Percentiles rank a stretch among this genome's conserved stretches.
Conservation (phyloP, 139 green algal genomes). For the Picochlorum sp. region DNA sequence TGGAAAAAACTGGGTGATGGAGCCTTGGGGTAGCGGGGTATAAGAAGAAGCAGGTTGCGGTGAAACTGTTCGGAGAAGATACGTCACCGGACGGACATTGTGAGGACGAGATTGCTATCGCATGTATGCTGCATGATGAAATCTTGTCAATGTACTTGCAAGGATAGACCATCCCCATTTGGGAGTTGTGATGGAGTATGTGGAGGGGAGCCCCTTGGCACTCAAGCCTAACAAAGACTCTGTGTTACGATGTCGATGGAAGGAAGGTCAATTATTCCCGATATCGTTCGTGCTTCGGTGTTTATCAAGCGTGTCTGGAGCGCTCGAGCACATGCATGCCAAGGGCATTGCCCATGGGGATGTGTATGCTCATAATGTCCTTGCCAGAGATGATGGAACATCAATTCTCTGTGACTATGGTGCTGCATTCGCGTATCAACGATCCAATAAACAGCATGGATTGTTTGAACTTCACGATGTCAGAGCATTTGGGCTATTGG, state of each 20-base stretch:
- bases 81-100: conserved; percentile 50
- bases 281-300: conserved; percentile 31
- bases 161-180: conserved; percentile 25
- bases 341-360: conserved; percentile 58
- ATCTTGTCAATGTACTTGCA: conserved; percentile 55
- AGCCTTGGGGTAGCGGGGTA: conserved; percentile 38
- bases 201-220: conserved; percentile 44
- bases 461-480: conserved; percentile 61
- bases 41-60: conserved; percentile 41
- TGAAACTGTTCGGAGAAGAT: conserved; percentile 67
- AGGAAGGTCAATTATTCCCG: conserved; percentile 18
- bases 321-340: conserved; percentile 31
- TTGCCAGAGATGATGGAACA: conserved; percentile 32
- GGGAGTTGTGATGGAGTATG: conserved; percentile 49
- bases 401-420: conserved; percentile 70
- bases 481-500: conserved; percentile 63
- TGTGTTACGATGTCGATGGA: conserved; percentile 55
- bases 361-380: conserved; percentile 77
- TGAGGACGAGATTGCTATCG: conserved; percentile 59
- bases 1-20: conserved; percentile 63
- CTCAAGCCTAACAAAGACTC: conserved; percentile 55
- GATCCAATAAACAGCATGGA: neutral
- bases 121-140: conserved; percentile 46
- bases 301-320: conserved; percentile 17
- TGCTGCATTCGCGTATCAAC: conserved; percentile 67